Base-by-base conservation (phyloP, 2,329 filamentous ascomycete genomes). In the Neopestalotiopsis rosae region DNA sequence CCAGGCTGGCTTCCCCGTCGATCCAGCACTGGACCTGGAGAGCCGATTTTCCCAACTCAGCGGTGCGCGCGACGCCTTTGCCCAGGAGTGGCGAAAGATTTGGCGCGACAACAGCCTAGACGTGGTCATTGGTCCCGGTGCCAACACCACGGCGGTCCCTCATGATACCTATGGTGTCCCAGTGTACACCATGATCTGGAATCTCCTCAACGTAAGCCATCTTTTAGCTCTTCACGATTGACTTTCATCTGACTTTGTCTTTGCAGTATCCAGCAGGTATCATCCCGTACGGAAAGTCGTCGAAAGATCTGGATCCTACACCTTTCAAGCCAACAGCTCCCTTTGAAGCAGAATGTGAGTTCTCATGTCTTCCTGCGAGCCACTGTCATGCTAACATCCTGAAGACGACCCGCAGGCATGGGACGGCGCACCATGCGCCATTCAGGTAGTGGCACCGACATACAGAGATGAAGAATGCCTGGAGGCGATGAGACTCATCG, bases 91-190 rank as follows among this genome's bases (percentile, higher is more conserved):
- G 79, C 80, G 84, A 17, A 78, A 79, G 45, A 57, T 80, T 0
- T 82, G 85, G 76, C 75, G 79, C 1, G 74, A 82, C 20, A 74
- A 86, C 20, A 73, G 79, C 7, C 75, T 89, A 4, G 87, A 89
- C 75, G 83, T 82, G 0, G 75, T 89, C 0, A 65, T 90, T n/a
- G 81, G 80, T 66, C 81, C 85, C 3, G 80, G 81, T 3, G 83
- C 86, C 5, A 84, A 86, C 71, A 82, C 78, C 13, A 87, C 86
- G 0, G 86, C 88, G 0, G 82, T 85, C 0, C 78, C 77, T 20
- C 85, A 89, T 73, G 87, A 89, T 73, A 81, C 78, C 0, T 89
- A 84, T 74, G 82, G 84, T 0, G 34, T 80, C 0, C 78, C 82
- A 1, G 75, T 80, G 0, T 87, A 86, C 66, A 88, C 87, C 0